Conservation (phyloP, 2,329 filamentous ascomycete species). For the Talaromyces pinophilus region DNA sequence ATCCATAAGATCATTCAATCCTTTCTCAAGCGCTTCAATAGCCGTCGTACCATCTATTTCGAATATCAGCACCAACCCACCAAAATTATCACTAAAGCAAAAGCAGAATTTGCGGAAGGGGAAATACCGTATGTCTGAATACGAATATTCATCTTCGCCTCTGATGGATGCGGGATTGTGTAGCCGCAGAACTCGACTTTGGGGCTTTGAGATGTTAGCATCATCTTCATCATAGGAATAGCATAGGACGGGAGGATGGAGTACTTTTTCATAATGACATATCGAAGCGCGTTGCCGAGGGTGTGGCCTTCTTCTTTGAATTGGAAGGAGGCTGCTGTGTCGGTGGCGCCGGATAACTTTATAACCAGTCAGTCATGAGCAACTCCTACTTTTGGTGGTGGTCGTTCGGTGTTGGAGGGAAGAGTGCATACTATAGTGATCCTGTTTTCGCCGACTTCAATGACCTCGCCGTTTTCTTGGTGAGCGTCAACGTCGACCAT, state of each 20-base stretch:
- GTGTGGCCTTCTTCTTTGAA: constrained; percentile 94
- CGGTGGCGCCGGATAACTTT: constrained; percentile 78
- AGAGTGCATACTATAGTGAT: constrained; percentile 59
- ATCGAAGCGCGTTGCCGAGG: constrained; percentile 87
- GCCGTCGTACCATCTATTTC: constrained; percentile 69
- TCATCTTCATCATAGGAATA: constrained; percentile 4
- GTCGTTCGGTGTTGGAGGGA: not conserved
- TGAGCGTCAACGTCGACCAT: constrained; percentile 46
- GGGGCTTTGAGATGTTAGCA: constrained; percentile 59
- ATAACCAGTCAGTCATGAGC: not conserved
- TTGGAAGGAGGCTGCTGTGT: constrained; percentile 91
- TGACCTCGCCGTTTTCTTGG: constrained; percentile 49
- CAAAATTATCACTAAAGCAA: not conserved
- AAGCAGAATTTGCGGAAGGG: not conserved
- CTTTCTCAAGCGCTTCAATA: constrained; percentile 85
- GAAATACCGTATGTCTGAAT: constrained; percentile 89
- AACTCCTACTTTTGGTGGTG: not conserved
- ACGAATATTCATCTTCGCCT: constrained; percentile 92
- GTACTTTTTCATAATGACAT: constrained; percentile 98
- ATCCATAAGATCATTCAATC: constrained; percentile 82
- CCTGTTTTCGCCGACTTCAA: constrained; percentile 51
- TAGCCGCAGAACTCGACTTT: constrained; percentile 98
- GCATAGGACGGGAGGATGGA: not conserved
- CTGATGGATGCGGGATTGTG: constrained; percentile 93
- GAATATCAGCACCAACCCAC: not conserved